These are phyloP conservation scores for Strigomonas culicis DNA, from an alignment of 208 protist species.

Conservation along the genomic window DNA sequence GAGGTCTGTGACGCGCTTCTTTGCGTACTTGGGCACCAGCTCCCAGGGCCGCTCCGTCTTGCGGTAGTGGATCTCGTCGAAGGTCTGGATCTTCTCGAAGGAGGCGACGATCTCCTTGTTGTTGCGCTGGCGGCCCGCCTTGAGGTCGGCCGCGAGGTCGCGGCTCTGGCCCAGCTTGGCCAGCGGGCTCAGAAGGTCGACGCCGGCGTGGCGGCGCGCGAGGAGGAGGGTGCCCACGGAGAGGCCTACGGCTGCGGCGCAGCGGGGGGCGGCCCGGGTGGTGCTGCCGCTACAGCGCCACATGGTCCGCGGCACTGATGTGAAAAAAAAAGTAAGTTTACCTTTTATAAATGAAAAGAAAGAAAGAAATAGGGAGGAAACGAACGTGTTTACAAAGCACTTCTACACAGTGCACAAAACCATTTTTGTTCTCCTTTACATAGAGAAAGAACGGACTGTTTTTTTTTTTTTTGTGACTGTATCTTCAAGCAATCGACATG, in stretches of 20 bases:
- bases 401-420: too few relatives aligned
- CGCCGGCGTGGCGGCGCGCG: conserved; percentile 35
- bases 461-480: conserved; percentile 4
- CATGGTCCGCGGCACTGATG: background rate
- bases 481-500: too few relatives aligned
- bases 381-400: too few relatives aligned
- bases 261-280: background rate
- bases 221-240: conserved; percentile 20
- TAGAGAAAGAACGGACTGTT: background rate
- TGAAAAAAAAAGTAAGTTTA: conserved; percentile 15
- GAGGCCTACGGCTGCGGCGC: conserved; percentile 1
- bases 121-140: conserved; percentile 61
- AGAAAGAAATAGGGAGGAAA: conserved; percentile 2
- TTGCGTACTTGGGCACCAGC: conserved; percentile 72
- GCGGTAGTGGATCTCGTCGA: conserved; percentile 87
- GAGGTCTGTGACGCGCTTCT: conserved; percentile 82
- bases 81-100: conserved; percentile 77
- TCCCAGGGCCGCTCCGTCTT: conserved; percentile 76
- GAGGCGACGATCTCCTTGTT: conserved; percentile 82
- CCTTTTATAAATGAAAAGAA: conserved; percentile 6
- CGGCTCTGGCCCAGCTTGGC: conserved; percentile 81
- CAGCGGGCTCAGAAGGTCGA: conserved; percentile 70
- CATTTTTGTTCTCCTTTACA: too few relatives aligned
- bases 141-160: conserved; percentile 67
- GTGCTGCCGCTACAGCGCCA: background rate